These are phyloP conservation scores for Salix caprea DNA, from an alignment of 345 rosid genomes.

Conservation along the genomic window DNA sequence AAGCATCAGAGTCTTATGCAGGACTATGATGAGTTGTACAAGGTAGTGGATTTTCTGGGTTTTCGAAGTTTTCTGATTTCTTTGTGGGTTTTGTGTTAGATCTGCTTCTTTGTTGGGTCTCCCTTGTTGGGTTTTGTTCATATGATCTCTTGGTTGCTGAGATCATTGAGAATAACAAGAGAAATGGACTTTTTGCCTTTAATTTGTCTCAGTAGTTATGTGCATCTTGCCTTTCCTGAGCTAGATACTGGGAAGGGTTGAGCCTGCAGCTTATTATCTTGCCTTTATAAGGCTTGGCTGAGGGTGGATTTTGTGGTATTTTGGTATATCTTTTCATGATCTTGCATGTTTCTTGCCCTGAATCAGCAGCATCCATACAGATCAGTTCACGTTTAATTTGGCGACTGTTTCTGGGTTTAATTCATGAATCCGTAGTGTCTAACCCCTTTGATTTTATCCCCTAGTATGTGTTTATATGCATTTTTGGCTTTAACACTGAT, in stretches of 20 bases:
- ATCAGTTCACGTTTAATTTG: background rate
- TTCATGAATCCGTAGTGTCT: background rate
- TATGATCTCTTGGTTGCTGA: constrained; percentile 3
- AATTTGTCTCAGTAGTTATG: background rate
- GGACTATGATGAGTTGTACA: constrained; percentile 44
- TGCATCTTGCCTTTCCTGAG: background rate
- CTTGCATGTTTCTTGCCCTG: background rate
- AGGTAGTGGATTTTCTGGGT: constrained; percentile 40
- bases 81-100: constrained; percentile 12
- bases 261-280: background rate
- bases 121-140: background rate
- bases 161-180: background rate
- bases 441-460: background rate
- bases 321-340: background rate
- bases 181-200: background rate
- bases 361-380: background rate
- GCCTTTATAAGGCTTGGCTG: background rate
- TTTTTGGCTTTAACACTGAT: background rate
- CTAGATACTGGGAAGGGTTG: background rate
- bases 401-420: background rate
- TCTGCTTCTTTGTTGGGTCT: constrained; percentile 11
- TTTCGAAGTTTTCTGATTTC: constrained; percentile 14
- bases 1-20: constrained; percentile 57
- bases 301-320: background rate
- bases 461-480: no score